Conservation (phyloP, 148 eudicot species). For the Vaccinium darrowii region DNA sequence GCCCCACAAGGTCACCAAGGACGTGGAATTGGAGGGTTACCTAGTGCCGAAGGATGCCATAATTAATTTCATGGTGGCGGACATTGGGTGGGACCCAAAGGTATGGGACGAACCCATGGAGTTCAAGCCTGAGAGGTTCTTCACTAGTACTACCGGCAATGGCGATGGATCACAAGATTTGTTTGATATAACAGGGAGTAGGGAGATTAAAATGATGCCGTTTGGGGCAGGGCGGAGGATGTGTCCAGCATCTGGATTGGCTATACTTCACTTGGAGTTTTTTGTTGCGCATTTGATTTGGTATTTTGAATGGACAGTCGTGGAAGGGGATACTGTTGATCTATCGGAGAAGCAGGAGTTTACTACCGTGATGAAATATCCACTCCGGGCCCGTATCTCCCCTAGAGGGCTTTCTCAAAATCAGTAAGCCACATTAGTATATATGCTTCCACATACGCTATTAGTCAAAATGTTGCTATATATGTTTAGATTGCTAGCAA, state of each 20-base stretch:
- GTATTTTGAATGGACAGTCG: conserved; percentile 48
- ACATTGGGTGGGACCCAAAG: conserved; percentile 57
- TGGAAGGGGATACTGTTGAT: conserved; percentile 45
- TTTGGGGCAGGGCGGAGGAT: conserved; percentile 68
- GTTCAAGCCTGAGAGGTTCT: conserved; percentile 63
- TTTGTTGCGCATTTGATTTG: conserved; percentile 64
- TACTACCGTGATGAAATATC: conserved; percentile 56
- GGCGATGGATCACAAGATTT: background rate
- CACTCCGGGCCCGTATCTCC: conserved; percentile 38
- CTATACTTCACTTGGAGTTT: conserved; percentile 60
- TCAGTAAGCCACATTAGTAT: too few relatives aligned
- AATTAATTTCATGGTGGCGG: conserved; percentile 14
- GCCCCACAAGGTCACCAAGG: conserved; percentile 50
- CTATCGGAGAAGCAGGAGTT: conserved; percentile 56
- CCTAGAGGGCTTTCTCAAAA: conserved; percentile 24
- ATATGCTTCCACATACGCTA: too few relatives aligned
- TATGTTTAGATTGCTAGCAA: too few relatives aligned
- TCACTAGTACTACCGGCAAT: background rate
- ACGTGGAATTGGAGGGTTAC: conserved; percentile 28
- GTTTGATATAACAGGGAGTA: conserved; percentile 51
- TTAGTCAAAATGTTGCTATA: too few relatives aligned
- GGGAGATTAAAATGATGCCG: conserved; percentile 76
- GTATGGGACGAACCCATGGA: conserved; percentile 64
- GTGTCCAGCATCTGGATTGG: conserved; percentile 47
- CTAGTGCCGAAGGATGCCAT: conserved; percentile 31